Conservation (phyloP, 257 asterid species). For the Scutellaria minor region DNA sequence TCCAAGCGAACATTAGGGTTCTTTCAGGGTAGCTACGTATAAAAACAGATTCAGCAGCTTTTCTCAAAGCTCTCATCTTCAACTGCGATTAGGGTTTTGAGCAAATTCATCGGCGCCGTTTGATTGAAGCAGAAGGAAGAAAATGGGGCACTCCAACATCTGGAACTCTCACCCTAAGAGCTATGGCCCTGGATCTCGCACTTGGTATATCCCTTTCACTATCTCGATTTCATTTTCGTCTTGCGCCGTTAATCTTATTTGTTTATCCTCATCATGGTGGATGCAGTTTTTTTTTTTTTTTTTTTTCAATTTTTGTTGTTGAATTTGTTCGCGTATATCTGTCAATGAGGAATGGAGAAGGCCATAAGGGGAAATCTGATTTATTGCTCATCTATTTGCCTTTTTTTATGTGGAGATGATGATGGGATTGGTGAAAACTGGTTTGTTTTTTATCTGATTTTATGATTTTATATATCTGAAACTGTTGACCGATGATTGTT, state of each 20-base stretch:
- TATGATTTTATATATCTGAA: neutral
- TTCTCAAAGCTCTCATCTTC: neutral
- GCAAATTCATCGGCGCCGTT: conserved; percentile 26
- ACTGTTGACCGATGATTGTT: neutral
- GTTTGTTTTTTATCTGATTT: neutral
- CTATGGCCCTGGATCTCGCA: conserved; percentile 65
- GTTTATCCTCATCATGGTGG: neutral
- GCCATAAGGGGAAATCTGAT: neutral
- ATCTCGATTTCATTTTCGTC: neutral
- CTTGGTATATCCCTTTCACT: conserved; percentile 39
- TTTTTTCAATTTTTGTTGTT: neutral
- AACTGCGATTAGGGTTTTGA: conserved; percentile 17
- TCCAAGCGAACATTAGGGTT: conserved; percentile 32
- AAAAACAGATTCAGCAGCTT: conserved; percentile 4
- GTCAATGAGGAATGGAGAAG: neutral
- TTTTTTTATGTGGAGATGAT: neutral
- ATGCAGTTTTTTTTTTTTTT: neutral
- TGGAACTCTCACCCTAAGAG: conserved; percentile 66
- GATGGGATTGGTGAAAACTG: neutral
- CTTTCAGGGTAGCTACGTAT: conserved; percentile 12
- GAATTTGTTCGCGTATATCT: neutral
- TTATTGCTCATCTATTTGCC: neutral
- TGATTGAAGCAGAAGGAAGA: conserved; percentile 9
- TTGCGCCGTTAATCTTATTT: neutral
- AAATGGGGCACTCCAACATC: conserved; percentile 58